Conservation (phyloP, 495 filamentous ascomycete genomes). For the Lophium mytilinum region DNA sequence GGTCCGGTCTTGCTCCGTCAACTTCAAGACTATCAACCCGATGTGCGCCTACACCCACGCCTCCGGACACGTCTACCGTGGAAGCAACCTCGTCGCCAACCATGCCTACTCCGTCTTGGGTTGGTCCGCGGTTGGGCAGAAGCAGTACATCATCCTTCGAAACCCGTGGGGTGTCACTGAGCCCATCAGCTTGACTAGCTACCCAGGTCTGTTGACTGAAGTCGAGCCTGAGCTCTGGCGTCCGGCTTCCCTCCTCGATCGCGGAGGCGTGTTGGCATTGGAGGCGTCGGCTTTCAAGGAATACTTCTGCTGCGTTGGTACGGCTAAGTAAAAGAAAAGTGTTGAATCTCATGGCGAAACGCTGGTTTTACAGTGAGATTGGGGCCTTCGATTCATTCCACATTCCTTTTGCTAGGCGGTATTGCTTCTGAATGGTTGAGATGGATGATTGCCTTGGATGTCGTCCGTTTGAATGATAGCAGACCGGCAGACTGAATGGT, state of each 20-base stretch:
- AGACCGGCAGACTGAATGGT: not conserved
- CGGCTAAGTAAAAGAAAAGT: not conserved
- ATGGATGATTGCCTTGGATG: not conserved
- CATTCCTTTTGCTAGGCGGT: not conserved
- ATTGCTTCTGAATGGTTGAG: not conserved
- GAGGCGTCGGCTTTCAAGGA: not conserved
- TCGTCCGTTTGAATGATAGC: not conserved
- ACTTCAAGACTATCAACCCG: not conserved
- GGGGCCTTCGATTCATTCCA: not conserved
- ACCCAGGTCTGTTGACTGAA: not conserved
- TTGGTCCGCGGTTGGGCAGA: not conserved
- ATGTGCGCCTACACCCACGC: not conserved
- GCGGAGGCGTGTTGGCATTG: not conserved
- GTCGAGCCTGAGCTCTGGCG: not conserved
- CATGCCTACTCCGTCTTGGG: not conserved
- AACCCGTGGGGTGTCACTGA: not conserved
- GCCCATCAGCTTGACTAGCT: not conserved
- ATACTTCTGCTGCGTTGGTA: not conserved
- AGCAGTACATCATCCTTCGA: not conserved
- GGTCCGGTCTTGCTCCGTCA: not conserved
- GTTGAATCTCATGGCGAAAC: not conserved
- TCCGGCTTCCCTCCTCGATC: not conserved
- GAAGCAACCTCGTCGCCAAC: not conserved
- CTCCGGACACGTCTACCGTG: not conserved
- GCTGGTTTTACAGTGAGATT: not conserved